Conservation (phyloP, 192 early-diverging fungal species). For the Geranomyces michiganensis region DNA sequence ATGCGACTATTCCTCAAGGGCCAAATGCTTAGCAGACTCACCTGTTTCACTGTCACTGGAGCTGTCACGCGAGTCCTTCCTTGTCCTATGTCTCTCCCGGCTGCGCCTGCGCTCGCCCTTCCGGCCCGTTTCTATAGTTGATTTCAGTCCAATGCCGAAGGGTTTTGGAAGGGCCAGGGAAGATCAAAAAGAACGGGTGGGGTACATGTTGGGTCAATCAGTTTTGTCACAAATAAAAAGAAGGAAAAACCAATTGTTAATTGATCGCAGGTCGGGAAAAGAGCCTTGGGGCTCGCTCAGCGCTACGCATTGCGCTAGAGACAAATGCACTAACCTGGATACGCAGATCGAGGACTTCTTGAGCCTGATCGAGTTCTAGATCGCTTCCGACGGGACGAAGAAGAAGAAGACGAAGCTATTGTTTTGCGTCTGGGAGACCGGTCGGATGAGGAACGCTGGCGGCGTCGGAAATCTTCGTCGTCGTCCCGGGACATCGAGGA, state of each 20-base stretch:
- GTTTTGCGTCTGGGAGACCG: too few relatives aligned
- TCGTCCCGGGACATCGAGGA: too few relatives aligned
- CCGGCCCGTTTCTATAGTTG: neutral
- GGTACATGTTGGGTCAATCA: constrained; percentile 7
- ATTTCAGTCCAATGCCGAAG: neutral
- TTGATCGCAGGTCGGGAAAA: neutral
- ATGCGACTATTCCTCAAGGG: neutral
- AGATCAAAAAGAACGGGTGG: neutral
- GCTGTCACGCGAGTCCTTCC: neutral
- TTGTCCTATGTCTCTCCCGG: neutral
- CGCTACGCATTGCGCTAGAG: neutral
- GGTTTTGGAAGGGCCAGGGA: neutral
- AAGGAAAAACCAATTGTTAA: constrained; percentile 11
- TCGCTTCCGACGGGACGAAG: neutral
- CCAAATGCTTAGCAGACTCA: neutral
- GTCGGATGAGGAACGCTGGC: too few relatives aligned
- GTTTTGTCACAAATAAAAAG: neutral
- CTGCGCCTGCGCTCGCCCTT: neutral
- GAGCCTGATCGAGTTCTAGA: constrained; percentile 5
- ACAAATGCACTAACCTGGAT: constrained; percentile 1
- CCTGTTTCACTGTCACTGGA: neutral
- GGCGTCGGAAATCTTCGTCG: too few relatives aligned
- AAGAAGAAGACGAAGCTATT: too few relatives aligned
- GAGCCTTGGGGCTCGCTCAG: neutral
- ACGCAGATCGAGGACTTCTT: neutral